A percentile compares a stretch with the other conserved stretches of the same genome.
phyloP scores from a whole-genome alignment of 208 protist species.

The Wallacemonas sp. region DNA sequence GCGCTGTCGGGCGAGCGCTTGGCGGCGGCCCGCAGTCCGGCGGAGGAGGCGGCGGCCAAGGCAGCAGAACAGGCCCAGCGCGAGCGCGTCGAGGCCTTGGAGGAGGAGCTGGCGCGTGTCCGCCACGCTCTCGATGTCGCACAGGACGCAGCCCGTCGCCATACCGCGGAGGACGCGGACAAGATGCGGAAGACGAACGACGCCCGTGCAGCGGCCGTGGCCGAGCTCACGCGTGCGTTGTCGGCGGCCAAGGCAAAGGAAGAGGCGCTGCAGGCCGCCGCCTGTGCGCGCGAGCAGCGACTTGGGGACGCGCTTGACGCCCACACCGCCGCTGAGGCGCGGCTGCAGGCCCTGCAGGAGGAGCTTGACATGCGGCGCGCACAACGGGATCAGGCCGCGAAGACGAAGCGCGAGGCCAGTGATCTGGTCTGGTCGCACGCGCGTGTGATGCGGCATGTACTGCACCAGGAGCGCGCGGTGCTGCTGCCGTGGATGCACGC shows the following conservation, averaged over 20 bases:
- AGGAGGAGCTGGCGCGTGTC: not conserved
- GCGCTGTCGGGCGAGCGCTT: constrained; percentile 27
- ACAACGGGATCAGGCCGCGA: constrained; percentile 8
- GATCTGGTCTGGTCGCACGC: constrained; percentile 7
- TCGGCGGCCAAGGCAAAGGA: not conserved
- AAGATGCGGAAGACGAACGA: no score
- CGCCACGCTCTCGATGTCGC: not conserved
- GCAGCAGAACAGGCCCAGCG: constrained; percentile 17
- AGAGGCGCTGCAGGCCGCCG: not conserved
- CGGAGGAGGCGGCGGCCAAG: constrained; percentile 16
- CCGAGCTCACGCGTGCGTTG: not conserved
- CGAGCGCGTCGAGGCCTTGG: not conserved
- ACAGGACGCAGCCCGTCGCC: not conserved
- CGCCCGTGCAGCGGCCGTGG: not conserved
- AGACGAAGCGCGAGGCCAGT: not conserved
- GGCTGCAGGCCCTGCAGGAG: no score
- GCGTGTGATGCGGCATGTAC: constrained; percentile 5
- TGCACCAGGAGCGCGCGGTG: constrained; percentile 5
- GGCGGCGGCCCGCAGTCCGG: constrained; percentile 7
- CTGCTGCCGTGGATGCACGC: constrained; percentile 10
- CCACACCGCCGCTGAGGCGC: constrained; percentile 3
- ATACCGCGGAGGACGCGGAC: not conserved
- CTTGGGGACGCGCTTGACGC: constrained; percentile 4
- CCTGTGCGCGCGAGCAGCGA: constrained; percentile 2
- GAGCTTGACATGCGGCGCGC: no score